Base-by-base conservation (phyloP, 1,284 basidiomycete genomes). In the Veloboletus limbatus region DNA sequence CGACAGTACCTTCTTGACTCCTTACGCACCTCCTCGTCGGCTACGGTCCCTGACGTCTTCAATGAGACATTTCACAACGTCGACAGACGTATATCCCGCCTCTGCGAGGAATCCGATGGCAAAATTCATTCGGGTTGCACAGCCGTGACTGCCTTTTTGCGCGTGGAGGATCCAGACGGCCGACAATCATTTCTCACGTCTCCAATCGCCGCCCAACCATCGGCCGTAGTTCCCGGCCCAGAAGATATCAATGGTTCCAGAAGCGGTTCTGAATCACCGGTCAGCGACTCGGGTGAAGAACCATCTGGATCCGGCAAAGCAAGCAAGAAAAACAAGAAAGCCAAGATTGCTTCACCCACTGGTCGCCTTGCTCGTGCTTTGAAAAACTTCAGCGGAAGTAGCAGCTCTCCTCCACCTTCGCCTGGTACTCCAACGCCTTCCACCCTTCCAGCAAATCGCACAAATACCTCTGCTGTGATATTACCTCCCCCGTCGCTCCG, bases 41-140 rank as follows among this genome's bases (percentile, higher is more conserved):
- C 72, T 30, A 72, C 80, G 9, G 81, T 99, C 40, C 95, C 95
- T 3, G 95, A 97, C 59, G 65, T 95, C 38, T 79, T 99, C 51
- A 98, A 99, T 65, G 74, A 85, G 58, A 93, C 95, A 1, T 99
- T 97, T 73, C 93, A 97, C 65, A 77, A 79, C 32, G 96, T 97
- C 50, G 97, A 99, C 65, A 77, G 73, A 36, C 77, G 79, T 50
- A 78, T 99, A 17, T 92, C 90, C 16, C 77, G 77, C 43, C 81
- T 97, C 55, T 86, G 92, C 34, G 85, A 88, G 58, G 82, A 85
- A 57, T 86, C 85, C 8, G 81, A 89, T 26, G 91, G 89, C 56
- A 92, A 90, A 62, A 94, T 95, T 40, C 92, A 97, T 60, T 96
- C 93, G 8, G 97, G 97, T 1, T 99, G 96, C 63, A 99, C 97